phyloP scores from a whole-genome alignment of 345 rosid species.

The Populus deltoides region DNA sequence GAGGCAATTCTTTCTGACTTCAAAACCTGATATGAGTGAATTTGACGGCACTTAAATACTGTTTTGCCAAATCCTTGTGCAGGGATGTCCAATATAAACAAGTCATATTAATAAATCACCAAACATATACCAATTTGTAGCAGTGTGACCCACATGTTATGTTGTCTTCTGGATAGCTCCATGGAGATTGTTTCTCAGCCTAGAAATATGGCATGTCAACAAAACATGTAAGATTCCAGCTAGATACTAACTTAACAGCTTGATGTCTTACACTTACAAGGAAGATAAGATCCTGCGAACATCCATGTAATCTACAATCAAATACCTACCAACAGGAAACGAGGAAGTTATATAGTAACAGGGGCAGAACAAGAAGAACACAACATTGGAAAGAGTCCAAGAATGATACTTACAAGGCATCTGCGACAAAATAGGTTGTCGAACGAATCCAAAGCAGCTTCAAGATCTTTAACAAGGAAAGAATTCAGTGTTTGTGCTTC shows the following conservation, averaged over 20 bases:
- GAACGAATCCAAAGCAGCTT: conserved; percentile 97
- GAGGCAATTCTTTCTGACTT: conserved; percentile 46
- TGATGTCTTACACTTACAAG: conserved; percentile 60
- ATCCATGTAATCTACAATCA: conserved; percentile 97
- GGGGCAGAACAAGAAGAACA: neutral
- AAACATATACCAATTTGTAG: conserved; percentile 56
- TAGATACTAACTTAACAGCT: conserved; percentile 15
- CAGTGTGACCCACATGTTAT: conserved; percentile 75
- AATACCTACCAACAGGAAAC: conserved; percentile 62
- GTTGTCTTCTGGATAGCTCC: conserved; percentile 63
- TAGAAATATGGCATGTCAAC: conserved; percentile 24
- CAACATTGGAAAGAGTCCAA: conserved; percentile 3
- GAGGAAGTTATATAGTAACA: conserved; percentile 2
- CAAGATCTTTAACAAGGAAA: conserved; percentile 82
- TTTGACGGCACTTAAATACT: conserved; percentile 13
- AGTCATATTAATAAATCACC: conserved; percentile 5
- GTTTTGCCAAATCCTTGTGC: conserved; percentile 8
- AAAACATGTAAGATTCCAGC: conserved; percentile 27
- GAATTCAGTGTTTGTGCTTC: conserved; percentile 55
- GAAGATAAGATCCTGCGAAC: conserved; percentile 96
- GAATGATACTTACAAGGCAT: conserved; percentile 70
- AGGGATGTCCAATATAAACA: conserved; percentile 6
- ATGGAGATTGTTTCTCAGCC: conserved; percentile 81
- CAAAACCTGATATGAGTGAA: conserved; percentile 46
- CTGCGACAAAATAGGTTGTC: conserved; percentile 97